Conservation (phyloP, 1,284 basidiomycete species). For the Melampsora larici-populina region DNA sequence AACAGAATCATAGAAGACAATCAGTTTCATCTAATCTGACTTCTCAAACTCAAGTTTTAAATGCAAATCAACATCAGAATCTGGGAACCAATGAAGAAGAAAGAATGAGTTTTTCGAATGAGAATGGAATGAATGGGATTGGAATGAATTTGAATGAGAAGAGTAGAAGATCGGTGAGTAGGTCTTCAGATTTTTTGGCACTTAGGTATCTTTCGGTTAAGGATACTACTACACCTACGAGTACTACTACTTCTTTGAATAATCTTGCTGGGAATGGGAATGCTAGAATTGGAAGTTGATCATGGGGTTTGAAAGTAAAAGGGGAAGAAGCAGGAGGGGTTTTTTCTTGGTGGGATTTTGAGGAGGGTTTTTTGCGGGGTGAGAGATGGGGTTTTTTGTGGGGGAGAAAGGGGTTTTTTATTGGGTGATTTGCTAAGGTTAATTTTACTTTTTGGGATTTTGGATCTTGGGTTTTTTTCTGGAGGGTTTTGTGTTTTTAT, state of each 20-base stretch:
- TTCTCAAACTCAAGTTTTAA: background rate
- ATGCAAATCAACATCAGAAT: background rate
- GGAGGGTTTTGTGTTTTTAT: background rate
- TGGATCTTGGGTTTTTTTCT: constrained; percentile 3
- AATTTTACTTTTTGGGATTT: background rate
- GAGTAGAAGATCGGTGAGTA: background rate
- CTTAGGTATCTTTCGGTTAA: constrained; percentile 32
- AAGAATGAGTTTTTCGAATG: background rate
- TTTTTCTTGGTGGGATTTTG: no score
- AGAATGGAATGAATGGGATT: background rate
- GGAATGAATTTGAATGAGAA: background rate
- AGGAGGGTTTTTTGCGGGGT: no score
- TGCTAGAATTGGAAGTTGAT: background rate
- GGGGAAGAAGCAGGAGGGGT: background rate
- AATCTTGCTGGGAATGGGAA: no score
- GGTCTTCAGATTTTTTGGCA: constrained; percentile 32
- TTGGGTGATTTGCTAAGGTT: background rate
- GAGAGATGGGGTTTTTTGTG: no score
- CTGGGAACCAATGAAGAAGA: no score
- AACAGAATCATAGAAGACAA: background rate
- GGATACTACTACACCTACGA: background rate
- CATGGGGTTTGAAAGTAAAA: background rate
- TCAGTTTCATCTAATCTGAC: background rate
- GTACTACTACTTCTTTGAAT: background rate
- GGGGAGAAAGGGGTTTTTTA: no score